Evolutionary conservation across 1,284 basidiomycete species (phyloP), one percentile per base, ranked within the genome.

Genomic region (Amylostereum areolatum): DNA sequence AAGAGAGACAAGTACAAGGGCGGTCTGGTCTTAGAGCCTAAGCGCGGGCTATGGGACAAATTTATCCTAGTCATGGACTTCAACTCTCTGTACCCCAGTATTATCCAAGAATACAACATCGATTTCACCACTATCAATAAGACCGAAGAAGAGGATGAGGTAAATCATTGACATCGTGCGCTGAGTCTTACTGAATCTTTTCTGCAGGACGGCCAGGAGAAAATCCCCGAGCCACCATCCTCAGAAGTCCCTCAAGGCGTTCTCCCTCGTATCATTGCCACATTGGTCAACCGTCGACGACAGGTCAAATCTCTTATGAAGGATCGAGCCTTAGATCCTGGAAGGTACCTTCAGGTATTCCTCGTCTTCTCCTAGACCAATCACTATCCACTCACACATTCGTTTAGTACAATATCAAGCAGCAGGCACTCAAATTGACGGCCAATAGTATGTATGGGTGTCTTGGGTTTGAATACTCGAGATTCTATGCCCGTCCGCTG

Each of bases 381-480:
- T 31, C 11, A 1, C 2, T n/a, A n/a, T 36, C 36, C 28, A 34
- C 47, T 10, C 12, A 32, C 24, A n/a, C 52, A 5, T 31, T 24
- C 25, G 31, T 48, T 8, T 59, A 94, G 87, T 95, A 87, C 64
- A 92, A 99, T 62, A 97, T 99, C 72, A 96, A 95, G 66, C 97
- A 99, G 63, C 85, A 92, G 65, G 97, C 97, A 4, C 76, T 99
- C 51, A 99, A 99, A 72, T 84, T 99, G 46, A 99, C 96, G 1
- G 97, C 97, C 52, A 99, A 99, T 74, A 96, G 92, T 74, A 99
- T 99, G 96, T 99, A 99, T 67, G 97, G 97, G 25, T 99, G 97
- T 77, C 85, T 99, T 30, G 97, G 97, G 48, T 99, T 98, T 65
- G 92, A 96, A 63, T 91, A 95, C 56, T 97, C 95, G 18, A 78